Percentiles rank a stretch among this genome's conserved stretches.
Conservation (phyloP, 2,329 filamentous ascomycete genomes). For the Tricladium varicosporioides region DNA sequence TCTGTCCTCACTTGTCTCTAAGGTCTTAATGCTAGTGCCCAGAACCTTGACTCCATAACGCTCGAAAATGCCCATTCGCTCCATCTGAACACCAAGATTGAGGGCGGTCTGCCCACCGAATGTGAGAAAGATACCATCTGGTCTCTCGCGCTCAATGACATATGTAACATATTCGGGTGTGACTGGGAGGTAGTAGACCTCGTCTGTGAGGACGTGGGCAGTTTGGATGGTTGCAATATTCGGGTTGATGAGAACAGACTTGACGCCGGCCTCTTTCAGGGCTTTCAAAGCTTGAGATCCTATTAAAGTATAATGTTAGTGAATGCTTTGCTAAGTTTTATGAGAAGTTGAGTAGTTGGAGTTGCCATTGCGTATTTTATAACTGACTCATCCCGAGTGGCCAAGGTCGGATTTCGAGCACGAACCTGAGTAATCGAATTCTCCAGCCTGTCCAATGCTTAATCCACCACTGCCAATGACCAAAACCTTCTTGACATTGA, state of each 20-base stretch:
- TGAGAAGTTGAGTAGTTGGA: background rate
- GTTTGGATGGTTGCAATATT: slow-evolving; percentile 99
- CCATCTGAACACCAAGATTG: slow-evolving; percentile 96
- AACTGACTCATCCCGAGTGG: slow-evolving; percentile 25
- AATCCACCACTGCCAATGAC: slow-evolving; percentile 95
- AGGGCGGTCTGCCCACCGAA: slow-evolving; percentile 97
- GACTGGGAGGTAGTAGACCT: slow-evolving; percentile 97
- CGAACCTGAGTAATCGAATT: slow-evolving; percentile 95
- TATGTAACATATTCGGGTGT: slow-evolving; percentile 97
- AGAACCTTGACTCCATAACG: slow-evolving; percentile 94
- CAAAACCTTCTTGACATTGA: slow-evolving; percentile 94
- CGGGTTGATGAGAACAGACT: slow-evolving; percentile 92
- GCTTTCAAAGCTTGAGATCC: slow-evolving; percentile 96
- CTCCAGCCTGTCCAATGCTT: slow-evolving; percentile 94
- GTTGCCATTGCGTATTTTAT: background rate
- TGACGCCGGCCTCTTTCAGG: slow-evolving; percentile 88
- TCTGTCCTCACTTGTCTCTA: slow-evolving; percentile 93
- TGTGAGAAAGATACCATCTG: slow-evolving; percentile 94
- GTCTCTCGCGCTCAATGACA: slow-evolving; percentile 93
- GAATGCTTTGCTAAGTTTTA: background rate
- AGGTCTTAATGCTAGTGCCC: slow-evolving; percentile 89
- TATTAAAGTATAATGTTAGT: slow-evolving; percentile 40
- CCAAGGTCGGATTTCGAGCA: slow-evolving; percentile 13
- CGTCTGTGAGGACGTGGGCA: slow-evolving; percentile 91
- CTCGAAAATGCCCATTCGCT: slow-evolving; percentile 92